Conservation (phyloP, 768 basidiomycete genomes). For the Leccinum obscurum region DNA sequence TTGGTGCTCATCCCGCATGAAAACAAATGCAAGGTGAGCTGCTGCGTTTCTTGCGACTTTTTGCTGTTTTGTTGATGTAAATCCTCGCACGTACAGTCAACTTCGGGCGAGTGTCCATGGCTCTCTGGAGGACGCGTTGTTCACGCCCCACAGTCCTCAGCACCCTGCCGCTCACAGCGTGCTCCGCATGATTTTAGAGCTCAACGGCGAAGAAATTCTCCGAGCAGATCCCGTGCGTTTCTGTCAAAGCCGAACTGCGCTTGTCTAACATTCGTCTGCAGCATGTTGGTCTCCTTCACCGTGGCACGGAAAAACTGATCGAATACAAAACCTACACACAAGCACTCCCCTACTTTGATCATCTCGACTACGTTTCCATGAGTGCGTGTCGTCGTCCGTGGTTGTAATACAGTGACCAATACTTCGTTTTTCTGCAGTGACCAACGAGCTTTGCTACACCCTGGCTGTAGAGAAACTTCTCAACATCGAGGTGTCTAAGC, state of each 20-base stretch:
- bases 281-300: conserved; percentile 95
- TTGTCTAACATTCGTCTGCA: conserved; percentile 30
- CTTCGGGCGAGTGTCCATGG: conserved; percentile 63
- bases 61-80: conserved; percentile 1
- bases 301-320: conserved; percentile 98
- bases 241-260: not conserved
- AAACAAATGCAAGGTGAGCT: too few relatives aligned
- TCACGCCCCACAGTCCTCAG: conserved; percentile 55
- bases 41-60: not conserved
- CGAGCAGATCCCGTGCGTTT: conserved; percentile 76
- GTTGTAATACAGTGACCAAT: not conserved
- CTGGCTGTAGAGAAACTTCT: conserved; percentile 97
- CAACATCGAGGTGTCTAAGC: conserved; percentile 94
- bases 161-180: conserved; percentile 99
- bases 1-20: too few relatives aligned
- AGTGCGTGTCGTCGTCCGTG: conserved; percentile 55
- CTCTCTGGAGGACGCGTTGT: not conserved
- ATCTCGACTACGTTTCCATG: conserved; percentile 99
- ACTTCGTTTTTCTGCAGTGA: conserved; percentile 62
- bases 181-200: conserved; percentile 92
- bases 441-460: conserved; percentile 96
- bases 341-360: conserved; percentile 97
- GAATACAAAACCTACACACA: conserved; percentile 99
- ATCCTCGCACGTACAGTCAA: conserved; percentile 61
- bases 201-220: conserved; percentile 95